phyloP scores from a whole-genome alignment of 306 rosid species.

The Comarum palustre region DNA sequence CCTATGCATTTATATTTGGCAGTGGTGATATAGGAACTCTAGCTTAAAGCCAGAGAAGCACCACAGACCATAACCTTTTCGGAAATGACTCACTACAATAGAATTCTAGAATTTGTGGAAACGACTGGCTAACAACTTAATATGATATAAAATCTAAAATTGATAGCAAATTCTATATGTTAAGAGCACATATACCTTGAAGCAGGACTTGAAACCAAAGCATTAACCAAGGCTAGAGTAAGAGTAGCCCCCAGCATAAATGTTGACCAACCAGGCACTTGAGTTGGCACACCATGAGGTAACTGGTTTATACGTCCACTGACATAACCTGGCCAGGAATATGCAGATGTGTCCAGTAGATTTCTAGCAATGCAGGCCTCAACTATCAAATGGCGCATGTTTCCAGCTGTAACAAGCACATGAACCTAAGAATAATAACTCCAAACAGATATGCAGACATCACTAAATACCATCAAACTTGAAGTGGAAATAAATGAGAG shows the following conservation, averaged over 20 bases:
- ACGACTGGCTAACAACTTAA: not conserved
- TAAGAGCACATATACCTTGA: constrained; percentile 57
- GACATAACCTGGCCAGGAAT: constrained; percentile 88
- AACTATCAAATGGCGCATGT: constrained; percentile 87
- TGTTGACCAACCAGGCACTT: constrained; percentile 82
- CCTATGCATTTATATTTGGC: not conserved
- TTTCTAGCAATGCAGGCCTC: constrained; percentile 94
- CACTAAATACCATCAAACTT: constrained; percentile 9
- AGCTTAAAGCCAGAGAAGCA: constrained; percentile 1
- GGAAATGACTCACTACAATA: not conserved
- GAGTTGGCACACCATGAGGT: constrained; percentile 77
- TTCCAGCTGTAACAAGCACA: constrained; percentile 70
- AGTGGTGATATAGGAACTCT: not conserved
- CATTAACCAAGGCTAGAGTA: constrained; percentile 58
- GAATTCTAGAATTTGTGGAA: not conserved
- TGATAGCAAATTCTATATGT: not conserved
- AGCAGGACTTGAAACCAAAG: constrained; percentile 84
- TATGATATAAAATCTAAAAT: not conserved
- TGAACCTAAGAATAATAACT: constrained; percentile 16
- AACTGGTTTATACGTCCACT: constrained; percentile 64
- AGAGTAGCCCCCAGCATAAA: constrained; percentile 78
- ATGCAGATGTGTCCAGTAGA: constrained; percentile 78
- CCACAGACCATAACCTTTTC: not conserved
- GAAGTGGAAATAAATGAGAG: constrained; percentile 13
- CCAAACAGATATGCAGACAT: not conserved